phyloP scores from a whole-genome alignment of 495 filamentous ascomycete genomes.

The Penicillium psychrofluorescens region DNA sequence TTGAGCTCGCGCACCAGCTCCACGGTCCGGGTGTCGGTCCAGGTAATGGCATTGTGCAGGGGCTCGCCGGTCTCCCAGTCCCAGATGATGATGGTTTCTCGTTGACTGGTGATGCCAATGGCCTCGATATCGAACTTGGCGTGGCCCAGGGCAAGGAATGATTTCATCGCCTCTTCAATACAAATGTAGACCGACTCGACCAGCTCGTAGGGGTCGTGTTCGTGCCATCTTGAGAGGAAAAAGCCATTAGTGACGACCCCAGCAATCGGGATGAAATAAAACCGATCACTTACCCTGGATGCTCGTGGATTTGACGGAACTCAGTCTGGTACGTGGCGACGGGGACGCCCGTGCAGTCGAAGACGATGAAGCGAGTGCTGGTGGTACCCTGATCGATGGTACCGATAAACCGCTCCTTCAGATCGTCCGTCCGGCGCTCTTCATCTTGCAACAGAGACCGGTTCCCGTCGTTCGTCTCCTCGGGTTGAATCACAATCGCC shows the following conservation, averaged over 20 bases:
- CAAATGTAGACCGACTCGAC: constrained; percentile 73
- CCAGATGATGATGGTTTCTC: constrained; percentile 91
- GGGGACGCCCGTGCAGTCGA: constrained; percentile 71
- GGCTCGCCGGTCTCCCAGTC: constrained; percentile 80
- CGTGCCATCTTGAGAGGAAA: constrained; percentile 65
- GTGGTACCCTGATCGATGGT: constrained; percentile 92
- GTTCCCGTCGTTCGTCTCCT: constrained; percentile 31
- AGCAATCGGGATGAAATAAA: constrained; percentile 1
- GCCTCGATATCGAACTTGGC: constrained; percentile 67
- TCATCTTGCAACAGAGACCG: constrained; percentile 38
- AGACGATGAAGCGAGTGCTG: constrained; percentile 87
- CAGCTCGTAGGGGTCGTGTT: constrained; percentile 82
- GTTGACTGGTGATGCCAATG: constrained; percentile 90
- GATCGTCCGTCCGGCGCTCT: constrained; percentile 20
- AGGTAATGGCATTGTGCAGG: constrained; percentile 84
- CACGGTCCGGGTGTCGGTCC: constrained; percentile 85
- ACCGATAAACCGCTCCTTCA: constrained; percentile 51
- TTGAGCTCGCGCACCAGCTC: constrained; percentile 77
- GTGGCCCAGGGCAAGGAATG: constrained; percentile 67
- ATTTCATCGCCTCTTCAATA: constrained; percentile 71
- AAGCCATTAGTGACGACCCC: constrained; percentile 4
- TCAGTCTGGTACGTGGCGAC: constrained; percentile 86
- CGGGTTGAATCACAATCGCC: constrained; percentile 15
- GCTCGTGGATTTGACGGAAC: constrained; percentile 81
- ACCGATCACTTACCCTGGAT: constrained; percentile 68